phyloP scores from a whole-genome alignment of 371 early-diverging fungal species.

The Apophysomyces elegans region DNA sequence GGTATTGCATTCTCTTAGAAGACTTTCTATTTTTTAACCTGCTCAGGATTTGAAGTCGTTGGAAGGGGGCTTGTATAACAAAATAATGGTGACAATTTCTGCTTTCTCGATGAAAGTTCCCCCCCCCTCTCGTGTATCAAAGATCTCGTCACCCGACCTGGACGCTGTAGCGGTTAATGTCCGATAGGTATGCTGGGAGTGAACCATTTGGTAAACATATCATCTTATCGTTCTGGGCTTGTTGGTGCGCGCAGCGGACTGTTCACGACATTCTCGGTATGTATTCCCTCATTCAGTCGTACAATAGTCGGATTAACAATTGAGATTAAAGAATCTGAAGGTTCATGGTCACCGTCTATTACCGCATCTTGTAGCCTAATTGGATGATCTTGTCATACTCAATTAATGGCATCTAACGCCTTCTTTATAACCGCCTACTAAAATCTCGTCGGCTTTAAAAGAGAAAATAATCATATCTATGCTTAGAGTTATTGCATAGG shows the following conservation, averaged over 20 bases:
- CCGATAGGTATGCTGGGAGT: background rate
- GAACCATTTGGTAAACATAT: background rate
- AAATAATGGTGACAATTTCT: too few species aligned
- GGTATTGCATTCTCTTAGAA: too few species aligned
- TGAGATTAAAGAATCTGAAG: background rate
- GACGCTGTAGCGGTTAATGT: background rate
- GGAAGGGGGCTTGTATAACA: too few species aligned
- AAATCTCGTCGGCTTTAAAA: background rate
- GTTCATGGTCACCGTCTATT: background rate
- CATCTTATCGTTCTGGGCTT: slow-evolving; percentile 2
- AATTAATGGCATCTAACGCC: background rate
- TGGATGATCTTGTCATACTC: background rate
- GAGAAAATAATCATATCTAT: too few species aligned
- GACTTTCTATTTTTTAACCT: too few species aligned
- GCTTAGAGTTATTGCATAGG: too few species aligned
- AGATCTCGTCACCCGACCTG: background rate
- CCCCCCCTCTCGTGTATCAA: too few species aligned
- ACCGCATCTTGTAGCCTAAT: background rate
- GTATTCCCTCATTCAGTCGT: slow-evolving; percentile 1
- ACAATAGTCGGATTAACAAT: background rate
- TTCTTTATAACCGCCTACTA: background rate
- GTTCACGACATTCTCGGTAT: background rate
- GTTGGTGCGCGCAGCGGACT: background rate
- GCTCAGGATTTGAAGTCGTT: too few species aligned
- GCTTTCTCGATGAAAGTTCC: too few species aligned